Evolutionary conservation across 2,329 filamentous ascomycete species (phyloP).

Genomic region (Tolypocladium endophyticum): DNA sequence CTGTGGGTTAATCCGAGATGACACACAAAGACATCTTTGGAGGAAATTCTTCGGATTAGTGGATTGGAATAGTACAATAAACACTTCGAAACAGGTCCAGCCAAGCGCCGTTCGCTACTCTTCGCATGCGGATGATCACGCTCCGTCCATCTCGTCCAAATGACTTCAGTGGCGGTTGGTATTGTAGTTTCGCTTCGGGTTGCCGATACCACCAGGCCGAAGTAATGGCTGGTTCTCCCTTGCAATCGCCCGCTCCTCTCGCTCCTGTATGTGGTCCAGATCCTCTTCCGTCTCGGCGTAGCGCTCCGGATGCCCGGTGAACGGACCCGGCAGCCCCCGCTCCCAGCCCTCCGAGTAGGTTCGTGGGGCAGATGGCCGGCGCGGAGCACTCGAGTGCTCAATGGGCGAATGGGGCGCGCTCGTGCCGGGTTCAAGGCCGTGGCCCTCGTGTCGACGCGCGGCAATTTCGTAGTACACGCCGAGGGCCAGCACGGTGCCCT

Average conservation of each 20-base stretch:
- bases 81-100: not conserved
- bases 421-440: constrained; percentile 11
- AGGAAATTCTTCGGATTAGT: not conserved
- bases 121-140: not conserved
- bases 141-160: not conserved
- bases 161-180: constrained; percentile 10
- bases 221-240: constrained; percentile 40
- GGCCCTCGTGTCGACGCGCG: constrained; percentile 20
- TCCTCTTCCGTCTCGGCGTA: constrained; percentile 42
- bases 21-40: not conserved
- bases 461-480: constrained; percentile 64
- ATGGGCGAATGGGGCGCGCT: constrained; percentile 17
- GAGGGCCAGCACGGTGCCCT: constrained; percentile 72
- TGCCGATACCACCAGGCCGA: constrained; percentile 38
- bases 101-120: not conserved
- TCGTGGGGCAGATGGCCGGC: constrained; percentile 27
- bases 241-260: constrained; percentile 39
- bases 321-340: constrained; percentile 37
- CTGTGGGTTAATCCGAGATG: not conserved
- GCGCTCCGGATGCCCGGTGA: constrained; percentile 40
- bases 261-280: constrained; percentile 36
- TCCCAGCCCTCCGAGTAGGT: constrained; percentile 41
- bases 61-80: not conserved
- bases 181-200: constrained; percentile 29
- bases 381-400: constrained; percentile 14